Conservation (phyloP, 306 rosid species). For the Crotalaria pallida region DNA sequence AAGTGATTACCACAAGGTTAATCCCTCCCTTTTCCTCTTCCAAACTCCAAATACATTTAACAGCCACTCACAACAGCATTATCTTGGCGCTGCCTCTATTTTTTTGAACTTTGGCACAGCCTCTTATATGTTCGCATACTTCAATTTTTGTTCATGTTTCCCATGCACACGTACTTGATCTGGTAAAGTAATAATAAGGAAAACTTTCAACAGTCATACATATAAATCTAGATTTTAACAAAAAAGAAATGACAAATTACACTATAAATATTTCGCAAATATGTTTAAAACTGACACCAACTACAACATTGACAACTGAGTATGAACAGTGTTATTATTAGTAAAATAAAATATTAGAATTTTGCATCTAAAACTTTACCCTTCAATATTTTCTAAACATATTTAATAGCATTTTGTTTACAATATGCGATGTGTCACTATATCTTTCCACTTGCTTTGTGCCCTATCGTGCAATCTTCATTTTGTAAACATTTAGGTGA, state of each 20-base stretch:
- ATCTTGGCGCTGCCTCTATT: too few relatives aligned
- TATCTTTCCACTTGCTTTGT: neutral
- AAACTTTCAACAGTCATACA: neutral
- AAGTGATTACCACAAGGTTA: too few relatives aligned
- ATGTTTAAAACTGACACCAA: neutral
- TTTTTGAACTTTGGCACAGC: neutral
- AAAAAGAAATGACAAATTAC: neutral
- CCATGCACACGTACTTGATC: slow-evolving; percentile 87
- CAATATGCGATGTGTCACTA: neutral
- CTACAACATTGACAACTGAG: neutral
- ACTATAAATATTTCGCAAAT: neutral
- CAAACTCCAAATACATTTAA: neutral
- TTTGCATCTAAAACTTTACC: neutral
- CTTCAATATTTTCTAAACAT: neutral
- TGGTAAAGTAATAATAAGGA: slow-evolving; percentile 24
- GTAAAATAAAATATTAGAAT: neutral
- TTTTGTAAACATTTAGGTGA: neutral
- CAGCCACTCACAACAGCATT: neutral
- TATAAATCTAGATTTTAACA: neutral
- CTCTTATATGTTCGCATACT: slow-evolving; percentile 17
- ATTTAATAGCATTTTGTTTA: neutral
- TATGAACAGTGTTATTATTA: neutral
- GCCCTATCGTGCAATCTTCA: neutral
- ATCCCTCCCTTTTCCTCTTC: slow-evolving; percentile 17
- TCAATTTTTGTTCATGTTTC: slow-evolving; percentile 69